Evolutionary conservation across 495 filamentous ascomycete genomes (phyloP), one percentile per base, ranked within the genome.

Genomic region (Xylaria grammica): DNA sequence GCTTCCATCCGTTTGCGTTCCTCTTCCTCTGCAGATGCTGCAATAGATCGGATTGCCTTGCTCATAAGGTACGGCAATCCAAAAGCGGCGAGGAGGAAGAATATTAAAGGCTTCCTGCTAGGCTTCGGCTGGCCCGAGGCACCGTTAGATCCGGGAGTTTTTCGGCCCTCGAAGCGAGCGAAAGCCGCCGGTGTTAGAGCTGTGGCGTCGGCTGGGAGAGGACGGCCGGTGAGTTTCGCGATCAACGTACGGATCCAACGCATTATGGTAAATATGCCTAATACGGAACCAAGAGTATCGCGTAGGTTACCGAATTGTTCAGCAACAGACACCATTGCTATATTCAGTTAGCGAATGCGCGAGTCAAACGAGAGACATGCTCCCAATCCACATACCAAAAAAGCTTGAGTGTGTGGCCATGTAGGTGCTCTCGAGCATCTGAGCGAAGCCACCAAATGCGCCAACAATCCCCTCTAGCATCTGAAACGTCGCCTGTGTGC

Each of bases 351-450:
- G 73, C 19, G 52, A 62, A 45, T 48, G 29, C 9, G 32, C 11
- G 30, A 2, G 44, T 57, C 8, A 38, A 38, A 46, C 38, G 32
- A 15, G 24, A 34, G 19, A n/a, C 15, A 10, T 15, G 24, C 7
- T 10, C 17, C 26, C 17, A 38, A 22, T 60, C 30, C 3, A 82
- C 90, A 74, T 87, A 98, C 94, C 95, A 74, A 98, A 98, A 79
- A 99, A 99, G 54, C 90, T 94, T 53, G 91, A 96, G 80, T 98
- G 96, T 3, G 96, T 99, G n/a, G 96, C 95, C 96, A 99, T 98
- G 70, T 97, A 99, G 11, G 96, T 98, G 77, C 94, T 97, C 79
- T 99, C 95, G 11, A 99, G 84, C 96, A 99, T 98, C 83, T 99
- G 96, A 19, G 96, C 94, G 73, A 99, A 97, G 2, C 96, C 96